Evolutionary conservation across 768 basidiomycete species (phyloP).

Genomic region (Tephrocybe sp.): DNA sequence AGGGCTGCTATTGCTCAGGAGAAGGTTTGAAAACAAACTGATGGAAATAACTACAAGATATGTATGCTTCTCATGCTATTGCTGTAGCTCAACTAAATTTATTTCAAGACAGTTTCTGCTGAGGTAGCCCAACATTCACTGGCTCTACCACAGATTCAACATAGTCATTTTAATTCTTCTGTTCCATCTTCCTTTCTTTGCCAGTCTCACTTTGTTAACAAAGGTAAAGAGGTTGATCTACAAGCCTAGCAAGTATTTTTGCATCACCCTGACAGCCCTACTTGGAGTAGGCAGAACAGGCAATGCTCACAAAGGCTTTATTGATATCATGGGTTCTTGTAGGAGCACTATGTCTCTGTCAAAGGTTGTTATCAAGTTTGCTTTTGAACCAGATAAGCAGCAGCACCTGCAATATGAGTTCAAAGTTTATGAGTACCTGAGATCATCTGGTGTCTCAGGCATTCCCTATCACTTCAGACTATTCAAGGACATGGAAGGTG

Average conservation of each 20-base stretch:
- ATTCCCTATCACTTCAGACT: slow-evolving; percentile 9
- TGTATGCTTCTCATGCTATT: too few relatives aligned
- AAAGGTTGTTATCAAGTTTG: too few relatives aligned
- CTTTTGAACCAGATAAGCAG: too few relatives aligned
- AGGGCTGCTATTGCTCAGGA: too few relatives aligned
- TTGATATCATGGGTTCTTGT: background rate
- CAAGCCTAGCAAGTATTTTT: too few relatives aligned
- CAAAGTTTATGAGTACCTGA: background rate
- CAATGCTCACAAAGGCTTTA: background rate
- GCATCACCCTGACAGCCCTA: background rate
- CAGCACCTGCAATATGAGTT: too few relatives aligned
- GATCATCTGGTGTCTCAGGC: background rate
- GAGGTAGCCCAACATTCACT: background rate
- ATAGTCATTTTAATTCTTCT: slow-evolving; percentile 4
- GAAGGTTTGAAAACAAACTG: too few relatives aligned
- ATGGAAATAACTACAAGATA: too few relatives aligned
- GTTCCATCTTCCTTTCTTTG: background rate
- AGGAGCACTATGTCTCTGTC: background rate
- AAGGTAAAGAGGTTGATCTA: too few relatives aligned
- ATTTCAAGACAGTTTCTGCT: background rate
- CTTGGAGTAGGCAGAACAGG: slow-evolving; percentile 9
- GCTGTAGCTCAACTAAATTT: too few relatives aligned
- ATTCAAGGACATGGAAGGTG: slow-evolving; percentile 14
- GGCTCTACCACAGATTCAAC: slow-evolving; percentile 2
- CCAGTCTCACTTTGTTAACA: too few relatives aligned